Evolutionary conservation across 495 filamentous ascomycete genomes (phyloP), one percentile per base, ranked within the genome.

Genomic region (Chaetomium tenue): DNA sequence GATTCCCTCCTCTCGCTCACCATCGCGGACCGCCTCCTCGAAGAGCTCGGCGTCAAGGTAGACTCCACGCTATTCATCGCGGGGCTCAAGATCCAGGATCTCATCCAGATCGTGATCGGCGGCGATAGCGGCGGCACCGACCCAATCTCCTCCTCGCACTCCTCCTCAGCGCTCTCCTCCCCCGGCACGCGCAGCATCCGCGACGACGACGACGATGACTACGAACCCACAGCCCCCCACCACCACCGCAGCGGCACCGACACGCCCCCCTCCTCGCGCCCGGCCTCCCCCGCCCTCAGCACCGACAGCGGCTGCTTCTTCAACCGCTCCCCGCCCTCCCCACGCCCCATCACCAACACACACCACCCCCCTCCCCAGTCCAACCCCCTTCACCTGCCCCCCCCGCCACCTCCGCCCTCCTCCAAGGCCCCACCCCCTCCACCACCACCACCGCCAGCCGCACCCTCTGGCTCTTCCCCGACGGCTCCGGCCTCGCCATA

Each of bases 401-500:
- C 16, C 53, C 30, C 16, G 54, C 62, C 1, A 42, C 37, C 37
- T 53, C 83, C 66, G 23, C 86, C 73, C 8, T 79, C 76, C 86
- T 89, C 3, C 78, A 83, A 55, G 89, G 89, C 9, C 77, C 81
- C 3, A 5, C 58, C n/a, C 8, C 25, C 12, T 66, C 82, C 0
- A 80, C 77, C 63, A 75, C 3, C 28, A 30, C 2, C 28, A 30
- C 28, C 68, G n/a, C 73, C n/a, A n/a, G 79, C 16, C 33, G 33
- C 33, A 75, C 69, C 20, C 71, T 91, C 11, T 71, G 86, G 68
- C 77, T 90, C 16, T 72, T 90, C 46, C 88, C 89, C 16, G 88
- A 90, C 67, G 88, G 88, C 15, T 81, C 81, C 33, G 88, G 88
- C 6, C 82, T 81, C 25, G 78, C 83, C 2, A 74, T 76, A n/a